Evolutionary conservation across 257 asterid species (phyloP).

Genomic region (Craterostigma plantagineum): DNA sequence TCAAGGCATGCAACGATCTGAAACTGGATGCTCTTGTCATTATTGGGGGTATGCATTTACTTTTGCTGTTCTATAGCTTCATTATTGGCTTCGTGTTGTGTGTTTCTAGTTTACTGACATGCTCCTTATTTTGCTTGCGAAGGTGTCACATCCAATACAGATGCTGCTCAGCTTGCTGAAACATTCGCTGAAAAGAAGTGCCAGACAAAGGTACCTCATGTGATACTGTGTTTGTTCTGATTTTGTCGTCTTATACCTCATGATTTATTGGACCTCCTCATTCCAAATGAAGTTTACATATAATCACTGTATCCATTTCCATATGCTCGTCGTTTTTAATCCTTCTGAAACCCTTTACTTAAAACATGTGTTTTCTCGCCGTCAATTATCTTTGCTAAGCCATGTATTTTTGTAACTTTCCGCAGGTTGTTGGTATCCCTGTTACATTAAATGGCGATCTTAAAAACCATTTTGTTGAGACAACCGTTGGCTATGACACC

Average conservation of each 20-base stretch:
- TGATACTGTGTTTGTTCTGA: constrained; percentile 6
- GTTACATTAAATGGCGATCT: constrained; percentile 55
- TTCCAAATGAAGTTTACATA: too few species aligned
- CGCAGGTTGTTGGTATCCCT: constrained; percentile 36
- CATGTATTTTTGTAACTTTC: neutral
- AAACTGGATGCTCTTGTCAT: constrained; percentile 78
- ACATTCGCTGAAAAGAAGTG: constrained; percentile 83
- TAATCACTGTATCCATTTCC: too few species aligned
- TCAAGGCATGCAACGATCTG: constrained; percentile 61
- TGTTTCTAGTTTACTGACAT: constrained; percentile 13
- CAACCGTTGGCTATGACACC: constrained; percentile 51
- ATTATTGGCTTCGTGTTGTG: constrained; percentile 7
- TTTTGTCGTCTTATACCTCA: constrained; percentile 4
- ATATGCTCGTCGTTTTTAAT: too few species aligned
- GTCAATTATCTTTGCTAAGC: constrained; percentile 10
- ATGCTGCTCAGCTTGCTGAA: constrained; percentile 98
- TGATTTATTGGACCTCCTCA: neutral
- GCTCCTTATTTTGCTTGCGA: constrained; percentile 11
- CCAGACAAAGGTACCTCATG: constrained; percentile 45
- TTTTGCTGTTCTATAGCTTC: constrained; percentile 9
- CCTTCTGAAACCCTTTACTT: too few species aligned
- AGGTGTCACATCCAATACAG: constrained; percentile 99
- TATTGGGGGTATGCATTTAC: constrained; percentile 51
- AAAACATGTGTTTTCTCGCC: constrained; percentile 4
- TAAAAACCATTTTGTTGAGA: constrained; percentile 28